Percentiles rank a stretch among this genome's conserved stretches.
Conservation (phyloP, 768 basidiomycete species). For the Hirschioporus abietinus region DNA sequence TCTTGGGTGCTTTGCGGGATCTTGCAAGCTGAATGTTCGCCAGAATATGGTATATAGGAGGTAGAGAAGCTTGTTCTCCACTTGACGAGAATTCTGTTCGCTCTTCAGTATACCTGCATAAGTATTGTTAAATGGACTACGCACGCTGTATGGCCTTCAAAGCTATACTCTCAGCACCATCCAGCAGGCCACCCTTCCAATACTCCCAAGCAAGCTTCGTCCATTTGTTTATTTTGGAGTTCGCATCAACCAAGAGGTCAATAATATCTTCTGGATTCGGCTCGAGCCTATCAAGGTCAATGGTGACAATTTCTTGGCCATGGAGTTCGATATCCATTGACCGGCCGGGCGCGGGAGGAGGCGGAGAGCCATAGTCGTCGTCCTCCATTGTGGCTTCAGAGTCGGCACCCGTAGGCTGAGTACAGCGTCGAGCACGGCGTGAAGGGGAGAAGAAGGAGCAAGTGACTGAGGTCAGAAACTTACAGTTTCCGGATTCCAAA, state of each 20-base stretch:
- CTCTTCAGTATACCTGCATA: constrained; percentile 26
- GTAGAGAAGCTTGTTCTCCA: constrained; percentile 46
- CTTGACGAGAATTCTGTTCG: constrained; percentile 14
- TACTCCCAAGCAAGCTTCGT: constrained; percentile 83
- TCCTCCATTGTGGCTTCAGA: neutral
- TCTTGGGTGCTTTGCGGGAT: constrained; percentile 80
- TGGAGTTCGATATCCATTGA: constrained; percentile 75
- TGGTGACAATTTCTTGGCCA: constrained; percentile 80
- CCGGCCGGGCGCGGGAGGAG: constrained; percentile 14
- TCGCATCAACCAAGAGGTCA: constrained; percentile 65
- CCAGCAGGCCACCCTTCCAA: constrained; percentile 71
- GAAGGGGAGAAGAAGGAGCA: no score
- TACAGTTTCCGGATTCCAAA: no score
- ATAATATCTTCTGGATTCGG: constrained; percentile 71
- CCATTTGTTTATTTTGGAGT: constrained; percentile 73
- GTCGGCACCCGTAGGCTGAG: neutral
- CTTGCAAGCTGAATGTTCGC: constrained; percentile 81
- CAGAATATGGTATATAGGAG: constrained; percentile 74
- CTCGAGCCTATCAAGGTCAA: constrained; percentile 85
- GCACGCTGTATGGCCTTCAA: constrained; percentile 59
- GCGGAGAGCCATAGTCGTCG: neutral
- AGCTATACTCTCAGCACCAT: constrained; percentile 74
- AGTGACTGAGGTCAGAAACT: no score
- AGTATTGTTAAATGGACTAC: constrained; percentile 19
- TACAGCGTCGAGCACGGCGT: no score